Evolutionary conservation across 2,329 filamentous ascomycete species (phyloP).

Genomic region (Parafenestella ontariensis): DNA sequence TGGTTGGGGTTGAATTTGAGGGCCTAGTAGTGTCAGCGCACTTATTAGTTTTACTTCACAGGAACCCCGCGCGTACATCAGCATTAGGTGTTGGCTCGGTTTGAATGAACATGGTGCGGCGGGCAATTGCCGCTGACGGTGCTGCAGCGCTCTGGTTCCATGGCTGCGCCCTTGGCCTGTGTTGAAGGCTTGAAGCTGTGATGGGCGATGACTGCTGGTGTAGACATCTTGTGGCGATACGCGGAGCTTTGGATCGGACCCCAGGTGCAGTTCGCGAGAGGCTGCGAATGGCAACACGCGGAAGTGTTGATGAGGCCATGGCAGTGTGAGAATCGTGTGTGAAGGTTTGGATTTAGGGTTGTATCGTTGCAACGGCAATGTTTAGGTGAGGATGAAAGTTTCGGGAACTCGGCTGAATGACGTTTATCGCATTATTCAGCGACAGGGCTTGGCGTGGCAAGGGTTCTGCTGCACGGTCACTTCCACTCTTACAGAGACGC

Average conservation of each 20-base stretch:
- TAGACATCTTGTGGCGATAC: constrained; percentile 44
- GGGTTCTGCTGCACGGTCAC: background rate
- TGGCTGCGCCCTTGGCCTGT: constrained; percentile 38
- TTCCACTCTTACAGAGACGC: too few relatives aligned
- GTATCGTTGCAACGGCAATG: constrained; percentile 20
- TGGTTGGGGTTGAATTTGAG: constrained; percentile 96
- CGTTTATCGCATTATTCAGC: constrained; percentile 33
- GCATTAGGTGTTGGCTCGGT: constrained; percentile 92
- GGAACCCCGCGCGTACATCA: constrained; percentile 64
- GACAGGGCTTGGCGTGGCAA: background rate
- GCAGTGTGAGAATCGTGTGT: background rate
- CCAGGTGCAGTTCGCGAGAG: constrained; percentile 34
- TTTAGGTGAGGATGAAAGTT: constrained; percentile 14
- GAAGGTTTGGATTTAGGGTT: background rate
- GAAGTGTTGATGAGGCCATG: constrained; percentile 39
- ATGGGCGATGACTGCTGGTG: constrained; percentile 44
- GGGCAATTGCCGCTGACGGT: constrained; percentile 21
- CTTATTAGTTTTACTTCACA: background rate
- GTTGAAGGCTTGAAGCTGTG: constrained; percentile 38
- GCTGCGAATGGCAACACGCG: constrained; percentile 38
- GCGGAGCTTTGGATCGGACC: constrained; percentile 28
- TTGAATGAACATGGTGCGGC: constrained; percentile 93
- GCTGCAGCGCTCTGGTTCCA: constrained; percentile 25
- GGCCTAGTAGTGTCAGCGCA: constrained; percentile 53
- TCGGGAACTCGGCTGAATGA: constrained; percentile 29